These are phyloP conservation scores for Cadophora luteo-olivacea DNA, from an alignment of 2,329 filamentous ascomycete genomes.

Conservation along the genomic window DNA sequence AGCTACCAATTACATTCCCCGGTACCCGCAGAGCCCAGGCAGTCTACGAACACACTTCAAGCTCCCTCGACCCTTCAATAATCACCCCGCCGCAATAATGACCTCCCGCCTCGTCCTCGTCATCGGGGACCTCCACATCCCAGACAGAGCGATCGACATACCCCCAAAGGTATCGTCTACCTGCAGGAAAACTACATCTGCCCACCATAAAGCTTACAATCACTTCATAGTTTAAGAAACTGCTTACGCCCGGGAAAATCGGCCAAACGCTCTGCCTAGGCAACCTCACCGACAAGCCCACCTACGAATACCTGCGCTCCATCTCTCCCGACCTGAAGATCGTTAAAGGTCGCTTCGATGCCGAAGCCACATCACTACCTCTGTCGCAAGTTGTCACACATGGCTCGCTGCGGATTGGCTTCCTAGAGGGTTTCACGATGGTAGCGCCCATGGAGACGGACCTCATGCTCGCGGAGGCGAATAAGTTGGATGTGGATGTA, in stretches of 20 bases:
- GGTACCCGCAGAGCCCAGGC: constrained; percentile 1
- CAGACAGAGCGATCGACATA: constrained; percentile 89
- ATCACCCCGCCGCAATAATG: constrained; percentile 49
- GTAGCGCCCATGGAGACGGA: constrained; percentile 69
- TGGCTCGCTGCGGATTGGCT: constrained; percentile 69
- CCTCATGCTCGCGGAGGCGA: constrained; percentile 70
- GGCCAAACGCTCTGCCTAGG: constrained; percentile 81
- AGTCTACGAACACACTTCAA: constrained; percentile 17
- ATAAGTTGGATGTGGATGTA: constrained; percentile 72
- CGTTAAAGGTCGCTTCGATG: constrained; percentile 71
- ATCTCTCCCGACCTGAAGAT: constrained; percentile 76
- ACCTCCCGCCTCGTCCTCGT: constrained; percentile 91
- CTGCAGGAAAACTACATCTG: constrained; percentile 15
- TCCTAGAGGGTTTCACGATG: constrained; percentile 72
- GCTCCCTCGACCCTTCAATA: constrained; percentile 18
- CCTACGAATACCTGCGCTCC: constrained; percentile 80
- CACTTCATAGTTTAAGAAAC: constrained; percentile 75
- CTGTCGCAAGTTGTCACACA: constrained; percentile 71
- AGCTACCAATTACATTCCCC: constrained; percentile 9
- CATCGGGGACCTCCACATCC: constrained; percentile 93
- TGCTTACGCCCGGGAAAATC: constrained; percentile 83
- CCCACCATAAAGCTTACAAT: constrained; percentile 26
- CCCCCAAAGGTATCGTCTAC: constrained; percentile 74
- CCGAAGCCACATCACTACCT: constrained; percentile 69
- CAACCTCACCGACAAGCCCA: constrained; percentile 80